Evolutionary conservation across 2,329 filamentous ascomycete species (phyloP).

Genomic region (Tothia fuscella): DNA sequence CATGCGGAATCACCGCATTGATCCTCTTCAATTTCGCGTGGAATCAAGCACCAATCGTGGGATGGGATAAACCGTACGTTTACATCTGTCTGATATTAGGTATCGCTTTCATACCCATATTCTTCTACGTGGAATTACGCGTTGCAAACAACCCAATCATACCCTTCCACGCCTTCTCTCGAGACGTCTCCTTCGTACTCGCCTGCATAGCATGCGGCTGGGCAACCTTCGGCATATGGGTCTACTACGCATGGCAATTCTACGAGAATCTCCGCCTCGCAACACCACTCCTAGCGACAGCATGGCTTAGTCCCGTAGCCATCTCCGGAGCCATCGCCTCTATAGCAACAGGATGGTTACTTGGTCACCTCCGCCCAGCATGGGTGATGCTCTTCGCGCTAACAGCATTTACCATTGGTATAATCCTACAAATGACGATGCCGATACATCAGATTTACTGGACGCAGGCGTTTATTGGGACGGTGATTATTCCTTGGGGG

Average conservation of each 20-base stretch:
- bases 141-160: conserved; percentile 42
- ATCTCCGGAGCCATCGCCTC: conserved; percentile 22
- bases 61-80: conserved; percentile 47
- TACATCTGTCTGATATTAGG: conserved; percentile 47
- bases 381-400: conserved; percentile 24
- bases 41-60: conserved; percentile 50
- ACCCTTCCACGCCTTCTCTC: conserved; percentile 40
- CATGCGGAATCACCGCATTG: conserved; percentile 42
- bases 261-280: conserved; percentile 17
- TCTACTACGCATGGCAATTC: conserved; percentile 24
- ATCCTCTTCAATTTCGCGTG: conserved; percentile 55
- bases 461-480: conserved; percentile 25
- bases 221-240: conserved; percentile 22
- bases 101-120: conserved; percentile 39
- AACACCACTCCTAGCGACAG: conserved; percentile 20
- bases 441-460: conserved; percentile 32
- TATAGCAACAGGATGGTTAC: conserved; percentile 20
- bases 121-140: conserved; percentile 40
- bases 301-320: conserved; percentile 18
- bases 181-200: conserved; percentile 43
- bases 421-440: conserved; percentile 27
- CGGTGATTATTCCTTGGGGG: conserved; percentile 24
- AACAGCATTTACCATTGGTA: conserved; percentile 23
- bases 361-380: conserved; percentile 19
- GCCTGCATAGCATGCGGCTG: conserved; percentile 37